Evolutionary conservation across 768 basidiomycete genomes (phyloP).

Genomic region (Calvatia gigantea): DNA sequence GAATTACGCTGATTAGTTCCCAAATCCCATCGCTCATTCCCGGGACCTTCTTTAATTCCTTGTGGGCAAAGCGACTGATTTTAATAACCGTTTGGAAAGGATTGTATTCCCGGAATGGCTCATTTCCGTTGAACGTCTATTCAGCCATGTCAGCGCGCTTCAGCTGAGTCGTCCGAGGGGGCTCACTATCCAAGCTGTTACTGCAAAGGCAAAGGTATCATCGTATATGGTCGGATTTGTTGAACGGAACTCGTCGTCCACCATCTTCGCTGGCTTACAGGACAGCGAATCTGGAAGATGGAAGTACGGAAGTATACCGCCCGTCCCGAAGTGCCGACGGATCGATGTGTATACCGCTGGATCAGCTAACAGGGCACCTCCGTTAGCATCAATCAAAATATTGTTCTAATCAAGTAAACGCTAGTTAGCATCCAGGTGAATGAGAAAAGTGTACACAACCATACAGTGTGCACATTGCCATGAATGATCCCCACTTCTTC

Average conservation of each 20-base stretch:
- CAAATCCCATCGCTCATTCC: constrained; percentile 1
- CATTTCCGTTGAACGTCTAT: not conserved
- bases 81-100: not conserved
- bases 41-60: not conserved
- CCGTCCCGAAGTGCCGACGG: not conserved
- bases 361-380: not conserved
- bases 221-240: not conserved
- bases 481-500: not conserved
- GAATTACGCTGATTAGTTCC: not conserved
- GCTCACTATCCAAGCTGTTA: not conserved
- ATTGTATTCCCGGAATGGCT: not conserved
- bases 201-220: constrained; percentile 1
- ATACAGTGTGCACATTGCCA: constrained; percentile 1
- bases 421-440: not conserved
- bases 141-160: not conserved
- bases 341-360: not conserved
- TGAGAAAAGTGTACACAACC: not conserved
- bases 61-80: not conserved
- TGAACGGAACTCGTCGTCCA: not conserved
- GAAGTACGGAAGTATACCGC: not conserved
- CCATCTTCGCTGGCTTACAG: not conserved
- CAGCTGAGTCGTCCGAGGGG: too few species aligned
- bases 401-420: not conserved
- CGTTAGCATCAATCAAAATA: not conserved
- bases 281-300: not conserved